phyloP scores from a whole-genome alignment of 805 yeast genomes.

The Spathaspora passalidarum region DNA sequence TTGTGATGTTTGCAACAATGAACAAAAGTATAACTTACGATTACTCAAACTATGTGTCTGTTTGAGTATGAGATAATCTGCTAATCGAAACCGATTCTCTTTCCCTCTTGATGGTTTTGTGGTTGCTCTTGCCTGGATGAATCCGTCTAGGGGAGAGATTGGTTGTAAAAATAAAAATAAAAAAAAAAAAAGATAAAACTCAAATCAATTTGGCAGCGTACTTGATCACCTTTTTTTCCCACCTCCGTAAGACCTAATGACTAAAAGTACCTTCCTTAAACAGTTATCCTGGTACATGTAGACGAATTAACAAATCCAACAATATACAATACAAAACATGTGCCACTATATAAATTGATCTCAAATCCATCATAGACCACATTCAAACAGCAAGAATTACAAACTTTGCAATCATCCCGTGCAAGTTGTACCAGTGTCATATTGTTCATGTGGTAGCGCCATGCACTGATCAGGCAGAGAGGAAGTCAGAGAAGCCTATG shows the following conservation, averaged over 20 bases:
- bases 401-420: no score
- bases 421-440: no score
- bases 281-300: no score
- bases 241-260: not conserved
- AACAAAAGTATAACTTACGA: not conserved
- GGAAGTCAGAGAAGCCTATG: no score
- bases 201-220: not conserved
- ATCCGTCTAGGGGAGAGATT: not conserved
- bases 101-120: not conserved
- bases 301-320: no score
- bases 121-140: not conserved
- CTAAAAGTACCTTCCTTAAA: no score
- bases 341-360: no score
- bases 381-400: no score
- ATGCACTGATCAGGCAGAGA: no score
- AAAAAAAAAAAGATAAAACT: not conserved
- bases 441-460: no score
- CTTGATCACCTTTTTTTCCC: not conserved
- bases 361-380: no score
- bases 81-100: not conserved
- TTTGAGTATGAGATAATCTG: not conserved
- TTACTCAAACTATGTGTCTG: not conserved
- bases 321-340: no score
- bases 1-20: not conserved
- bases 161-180: not conserved